phyloP scores from a whole-genome alignment of 805 yeast genomes.

The Nakazawaea molendinolei region DNA sequence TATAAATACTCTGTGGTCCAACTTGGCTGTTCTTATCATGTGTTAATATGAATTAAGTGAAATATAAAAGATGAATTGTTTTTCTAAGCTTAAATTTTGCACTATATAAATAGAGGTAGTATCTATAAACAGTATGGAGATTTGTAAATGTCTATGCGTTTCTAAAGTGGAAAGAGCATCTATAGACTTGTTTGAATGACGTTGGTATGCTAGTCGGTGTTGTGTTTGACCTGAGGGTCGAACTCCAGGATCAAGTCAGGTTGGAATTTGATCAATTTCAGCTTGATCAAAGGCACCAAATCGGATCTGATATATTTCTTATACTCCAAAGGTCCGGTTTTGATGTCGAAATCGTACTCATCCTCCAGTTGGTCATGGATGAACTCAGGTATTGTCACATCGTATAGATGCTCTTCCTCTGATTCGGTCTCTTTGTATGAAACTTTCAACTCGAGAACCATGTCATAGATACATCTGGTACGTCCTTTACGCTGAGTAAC shows the following conservation, averaged over 20 bases:
- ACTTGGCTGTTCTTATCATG: neutral
- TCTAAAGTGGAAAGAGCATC: no score
- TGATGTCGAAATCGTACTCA: conserved; percentile 47
- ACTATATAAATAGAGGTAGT: neutral
- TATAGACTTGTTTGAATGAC: no score
- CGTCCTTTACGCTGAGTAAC: conserved; percentile 82
- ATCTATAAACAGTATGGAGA: neutral
- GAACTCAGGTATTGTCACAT: conserved; percentile 54
- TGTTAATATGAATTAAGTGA: neutral
- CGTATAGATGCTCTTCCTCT: conserved; percentile 36
- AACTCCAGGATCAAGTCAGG: conserved; percentile 54
- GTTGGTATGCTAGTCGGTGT: conserved; percentile 23
- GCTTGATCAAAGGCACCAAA: conserved; percentile 45
- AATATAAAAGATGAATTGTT: no score
- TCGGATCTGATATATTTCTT: conserved; percentile 32
- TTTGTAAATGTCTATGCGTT: neutral
- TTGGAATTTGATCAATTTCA: conserved; percentile 53
- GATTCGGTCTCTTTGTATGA: conserved; percentile 27
- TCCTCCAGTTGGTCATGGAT: conserved; percentile 72
- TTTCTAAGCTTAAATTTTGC: neutral
- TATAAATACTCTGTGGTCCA: conserved; percentile 25
- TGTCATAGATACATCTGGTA: conserved; percentile 68
- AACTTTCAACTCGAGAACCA: conserved; percentile 45
- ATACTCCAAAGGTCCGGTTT: conserved; percentile 30
- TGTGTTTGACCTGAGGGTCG: conserved; percentile 56